A percentile compares a stretch with the other conserved stretches of the same genome.
Conservation (phyloP, 176 grass and related monocot species). For the Zizania latifolia region DNA sequence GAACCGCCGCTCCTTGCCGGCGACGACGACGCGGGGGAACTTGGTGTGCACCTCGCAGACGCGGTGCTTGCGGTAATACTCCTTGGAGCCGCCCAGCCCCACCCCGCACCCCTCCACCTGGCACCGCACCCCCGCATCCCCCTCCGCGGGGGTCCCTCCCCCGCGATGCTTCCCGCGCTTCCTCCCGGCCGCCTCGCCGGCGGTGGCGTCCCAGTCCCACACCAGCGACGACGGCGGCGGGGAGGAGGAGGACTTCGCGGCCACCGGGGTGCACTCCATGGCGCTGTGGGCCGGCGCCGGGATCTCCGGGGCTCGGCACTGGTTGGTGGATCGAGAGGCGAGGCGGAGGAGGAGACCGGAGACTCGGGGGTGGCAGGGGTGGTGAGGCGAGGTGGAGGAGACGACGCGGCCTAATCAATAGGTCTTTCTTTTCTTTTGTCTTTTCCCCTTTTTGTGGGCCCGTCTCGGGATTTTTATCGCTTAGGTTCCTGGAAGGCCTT, state of each 20-base stretch:
- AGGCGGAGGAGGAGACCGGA: not conserved
- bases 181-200: not conserved
- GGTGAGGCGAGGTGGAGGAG: not conserved
- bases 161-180: not conserved
- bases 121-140: slow-evolving; percentile 17
- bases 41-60: slow-evolving; percentile 63
- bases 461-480: no score
- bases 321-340: not conserved
- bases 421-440: no score
- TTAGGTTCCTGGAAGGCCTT: no score
- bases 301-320: not conserved
- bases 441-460: no score
- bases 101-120: slow-evolving; percentile 54
- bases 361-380: no score
- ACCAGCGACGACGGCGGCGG: not conserved
- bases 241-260: not conserved
- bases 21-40: slow-evolving; percentile 47
- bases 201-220: slow-evolving; percentile 50
- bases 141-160: not conserved
- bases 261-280: slow-evolving; percentile 43
- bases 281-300: no score
- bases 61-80: slow-evolving; percentile 60
- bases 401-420: no score
- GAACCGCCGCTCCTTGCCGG: slow-evolving; percentile 51
- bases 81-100: slow-evolving; percentile 48